Conservation (phyloP, 2,329 filamentous ascomycete species). For the Cladosporium phlei region DNA sequence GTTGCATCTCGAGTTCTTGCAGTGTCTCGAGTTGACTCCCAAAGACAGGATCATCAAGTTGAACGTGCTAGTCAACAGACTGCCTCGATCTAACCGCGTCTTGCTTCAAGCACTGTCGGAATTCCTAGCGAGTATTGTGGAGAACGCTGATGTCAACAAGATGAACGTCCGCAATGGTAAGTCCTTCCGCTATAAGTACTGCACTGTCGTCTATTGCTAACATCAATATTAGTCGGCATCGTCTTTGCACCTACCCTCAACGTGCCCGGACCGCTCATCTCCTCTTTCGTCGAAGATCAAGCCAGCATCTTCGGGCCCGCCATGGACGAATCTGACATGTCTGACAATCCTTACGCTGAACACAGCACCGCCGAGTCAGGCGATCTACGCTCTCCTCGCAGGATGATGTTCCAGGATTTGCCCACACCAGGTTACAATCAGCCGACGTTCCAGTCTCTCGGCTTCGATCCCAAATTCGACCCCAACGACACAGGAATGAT, state of each 20-base stretch:
- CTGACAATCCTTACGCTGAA: conserved; percentile 29
- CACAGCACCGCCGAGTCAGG: conserved; percentile 31
- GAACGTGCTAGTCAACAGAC: conserved; percentile 69
- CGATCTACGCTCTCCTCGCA: conserved; percentile 59
- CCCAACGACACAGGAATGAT: conserved; percentile 30
- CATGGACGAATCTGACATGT: conserved; percentile 50
- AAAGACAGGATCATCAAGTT: conserved; percentile 72
- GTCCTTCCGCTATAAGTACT: conserved; percentile 17
- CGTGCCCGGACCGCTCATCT: conserved; percentile 91
- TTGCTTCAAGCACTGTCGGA: conserved; percentile 79
- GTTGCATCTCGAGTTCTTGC: conserved; percentile 81
- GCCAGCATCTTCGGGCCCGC: conserved; percentile 74
- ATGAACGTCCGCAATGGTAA: conserved; percentile 86
- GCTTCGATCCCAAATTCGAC: conserved; percentile 14
- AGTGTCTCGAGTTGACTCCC: conserved; percentile 64
- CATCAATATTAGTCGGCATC: conserved; percentile 65
- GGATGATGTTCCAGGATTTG: conserved; percentile 63
- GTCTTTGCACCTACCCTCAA: conserved; percentile 97
- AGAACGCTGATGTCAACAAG: conserved; percentile 86
- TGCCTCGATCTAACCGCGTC: conserved; percentile 75
- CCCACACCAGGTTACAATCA: conserved; percentile 61
- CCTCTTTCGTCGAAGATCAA: conserved; percentile 88
- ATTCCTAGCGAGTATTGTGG: conserved; percentile 87
- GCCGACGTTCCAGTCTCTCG: conserved; percentile 34
- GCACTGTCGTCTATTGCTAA: conserved; percentile 16